Percentiles rank a stretch among this genome's conserved stretches.
Conservation (phyloP, 2,329 filamentous ascomycete species). For the Claviceps pusilla region DNA sequence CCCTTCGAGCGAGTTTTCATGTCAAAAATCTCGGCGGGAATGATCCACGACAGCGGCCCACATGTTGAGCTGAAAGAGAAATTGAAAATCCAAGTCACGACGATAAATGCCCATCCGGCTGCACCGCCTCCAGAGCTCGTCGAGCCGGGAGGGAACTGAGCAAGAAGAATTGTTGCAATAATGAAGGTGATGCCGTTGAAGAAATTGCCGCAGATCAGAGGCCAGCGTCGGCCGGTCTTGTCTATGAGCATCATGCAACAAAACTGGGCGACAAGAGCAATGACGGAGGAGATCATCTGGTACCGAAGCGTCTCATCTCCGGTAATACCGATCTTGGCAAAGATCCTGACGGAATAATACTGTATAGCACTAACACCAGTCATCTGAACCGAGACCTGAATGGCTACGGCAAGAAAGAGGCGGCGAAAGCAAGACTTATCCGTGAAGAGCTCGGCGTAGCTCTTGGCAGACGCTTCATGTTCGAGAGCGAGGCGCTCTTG, state of each 20-base stretch:
- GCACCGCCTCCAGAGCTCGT: not conserved
- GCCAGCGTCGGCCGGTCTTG: not conserved
- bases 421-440: not conserved
- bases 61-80: not conserved
- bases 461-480: not conserved
- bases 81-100: not conserved
- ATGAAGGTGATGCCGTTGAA: not conserved
- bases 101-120: not conserved
- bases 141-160: not conserved
- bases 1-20: not conserved
- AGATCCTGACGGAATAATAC: not conserved
- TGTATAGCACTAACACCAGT: not conserved
- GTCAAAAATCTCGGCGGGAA: not conserved
- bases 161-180: not conserved
- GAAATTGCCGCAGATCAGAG: not conserved
- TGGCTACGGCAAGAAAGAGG: not conserved
- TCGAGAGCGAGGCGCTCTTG: not conserved
- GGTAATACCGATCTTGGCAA: not conserved
- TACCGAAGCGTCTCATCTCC: not conserved
- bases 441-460: not conserved
- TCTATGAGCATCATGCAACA: not conserved
- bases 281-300: constrained; percentile 1
- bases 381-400: not conserved
- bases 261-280: not conserved
- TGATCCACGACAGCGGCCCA: not conserved